Evolutionary conservation across 345 rosid species (phyloP).

Genomic region (Sonneratia alba): DNA sequence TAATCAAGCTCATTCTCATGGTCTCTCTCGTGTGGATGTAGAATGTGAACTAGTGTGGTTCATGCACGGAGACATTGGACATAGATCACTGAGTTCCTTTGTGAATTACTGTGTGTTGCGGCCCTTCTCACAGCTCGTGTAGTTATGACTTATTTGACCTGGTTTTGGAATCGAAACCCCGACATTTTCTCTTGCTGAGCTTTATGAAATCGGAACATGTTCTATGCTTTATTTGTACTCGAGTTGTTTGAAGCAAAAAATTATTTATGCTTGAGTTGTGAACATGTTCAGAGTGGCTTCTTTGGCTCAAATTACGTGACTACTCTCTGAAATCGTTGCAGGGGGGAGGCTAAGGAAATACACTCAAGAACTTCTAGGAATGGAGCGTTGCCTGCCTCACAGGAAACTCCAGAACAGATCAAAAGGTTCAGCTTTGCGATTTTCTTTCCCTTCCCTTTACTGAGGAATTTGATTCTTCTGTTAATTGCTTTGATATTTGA

Average conservation of each 20-base stretch:
- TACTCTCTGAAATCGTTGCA: constrained; percentile 14
- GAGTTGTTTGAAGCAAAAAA: too few relatives aligned
- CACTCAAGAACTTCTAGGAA: constrained; percentile 22
- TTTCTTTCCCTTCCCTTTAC: not conserved
- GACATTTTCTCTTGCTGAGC: not conserved
- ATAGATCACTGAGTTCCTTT: not conserved
- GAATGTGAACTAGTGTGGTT: not conserved
- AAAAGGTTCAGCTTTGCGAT: constrained; percentile 29
- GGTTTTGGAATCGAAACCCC: not conserved
- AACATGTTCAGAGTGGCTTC: not conserved
- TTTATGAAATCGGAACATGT: not conserved
- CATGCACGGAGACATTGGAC: not conserved
- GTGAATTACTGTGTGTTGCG: not conserved
- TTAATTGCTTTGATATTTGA: not conserved
- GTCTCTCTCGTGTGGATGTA: not conserved
- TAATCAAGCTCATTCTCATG: not conserved
- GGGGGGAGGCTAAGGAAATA: constrained; percentile 70
- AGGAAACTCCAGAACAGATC: constrained; percentile 41
- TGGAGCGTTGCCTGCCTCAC: constrained; percentile 11
- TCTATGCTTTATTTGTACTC: not conserved
- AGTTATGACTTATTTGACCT: too few relatives aligned
- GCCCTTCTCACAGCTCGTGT: not conserved
- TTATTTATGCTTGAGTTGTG: not conserved
- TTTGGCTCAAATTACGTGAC: not conserved
- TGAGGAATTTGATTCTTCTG: not conserved